Conservation (phyloP, 2,329 filamentous ascomycete genomes). For the Kalmusia sp. region DNA sequence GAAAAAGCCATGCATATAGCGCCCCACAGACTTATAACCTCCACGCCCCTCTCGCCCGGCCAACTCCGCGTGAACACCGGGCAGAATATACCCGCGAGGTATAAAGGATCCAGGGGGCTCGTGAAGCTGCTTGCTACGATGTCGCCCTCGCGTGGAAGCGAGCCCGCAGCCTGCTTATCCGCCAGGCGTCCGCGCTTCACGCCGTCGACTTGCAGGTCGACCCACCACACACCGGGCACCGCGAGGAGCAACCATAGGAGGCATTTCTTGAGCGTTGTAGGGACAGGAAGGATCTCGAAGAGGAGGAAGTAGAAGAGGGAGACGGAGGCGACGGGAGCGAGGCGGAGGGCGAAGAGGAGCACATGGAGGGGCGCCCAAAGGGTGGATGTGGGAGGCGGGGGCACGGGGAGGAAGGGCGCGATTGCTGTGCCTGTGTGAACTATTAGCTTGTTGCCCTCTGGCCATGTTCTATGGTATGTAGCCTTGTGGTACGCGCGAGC, state of each 20-base stretch:
- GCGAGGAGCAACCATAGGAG: slow-evolving; percentile 87
- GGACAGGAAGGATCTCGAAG: slow-evolving; percentile 81
- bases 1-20: slow-evolving; percentile 78
- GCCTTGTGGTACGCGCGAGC: neutral
- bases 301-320: slow-evolving; percentile 77
- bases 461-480: neutral
- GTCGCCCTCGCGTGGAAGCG: slow-evolving; percentile 79
- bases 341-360: slow-evolving; percentile 79
- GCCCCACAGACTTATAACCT: slow-evolving; percentile 76
- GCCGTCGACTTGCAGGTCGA: slow-evolving; percentile 96
- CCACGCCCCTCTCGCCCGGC: slow-evolving; percentile 75
- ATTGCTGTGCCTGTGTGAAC: slow-evolving; percentile 80
- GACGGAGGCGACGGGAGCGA: slow-evolving; percentile 77
- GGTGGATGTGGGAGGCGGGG: slow-evolving; percentile 66
- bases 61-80: slow-evolving; percentile 91
- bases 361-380: slow-evolving; percentile 70
- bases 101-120: slow-evolving; percentile 89
- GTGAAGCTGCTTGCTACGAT: slow-evolving; percentile 92
- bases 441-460: slow-evolving; percentile 18
- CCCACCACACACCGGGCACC: slow-evolving; percentile 95
- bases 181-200: slow-evolving; percentile 70
- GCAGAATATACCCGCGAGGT: slow-evolving; percentile 94
- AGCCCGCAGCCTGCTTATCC: slow-evolving; percentile 46
- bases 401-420: slow-evolving; percentile 89
- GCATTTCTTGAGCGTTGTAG: slow-evolving; percentile 75